Conservation (phyloP, 805 yeast species). For the Ogataea zsoltii region DNA sequence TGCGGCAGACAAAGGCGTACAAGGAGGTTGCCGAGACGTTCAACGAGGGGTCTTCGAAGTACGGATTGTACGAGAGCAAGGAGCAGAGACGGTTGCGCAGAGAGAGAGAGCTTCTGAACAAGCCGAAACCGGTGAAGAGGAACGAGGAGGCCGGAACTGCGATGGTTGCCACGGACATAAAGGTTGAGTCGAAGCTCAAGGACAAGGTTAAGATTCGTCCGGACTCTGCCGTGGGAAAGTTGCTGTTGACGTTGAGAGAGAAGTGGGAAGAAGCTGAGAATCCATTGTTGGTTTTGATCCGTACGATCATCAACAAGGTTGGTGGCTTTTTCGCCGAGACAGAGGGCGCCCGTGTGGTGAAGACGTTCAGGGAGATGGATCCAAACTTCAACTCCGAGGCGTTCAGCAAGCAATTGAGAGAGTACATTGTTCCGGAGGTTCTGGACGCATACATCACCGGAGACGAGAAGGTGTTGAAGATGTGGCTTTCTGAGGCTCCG, state of each 20-base stretch:
- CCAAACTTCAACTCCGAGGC: conserved; percentile 80
- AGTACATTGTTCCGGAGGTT: conserved; percentile 91
- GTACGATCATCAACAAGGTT: conserved; percentile 78
- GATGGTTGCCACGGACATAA: conserved; percentile 77
- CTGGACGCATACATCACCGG: conserved; percentile 94
- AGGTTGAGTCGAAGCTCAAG: conserved; percentile 53
- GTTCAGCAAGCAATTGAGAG: conserved; percentile 81
- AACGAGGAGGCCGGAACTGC: conserved; percentile 82
- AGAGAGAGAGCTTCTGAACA: conserved; percentile 54
- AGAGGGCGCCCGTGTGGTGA: conserved; percentile 90
- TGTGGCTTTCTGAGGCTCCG: conserved; percentile 97
- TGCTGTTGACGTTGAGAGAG: conserved; percentile 57
- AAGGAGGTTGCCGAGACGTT: conserved; percentile 86
- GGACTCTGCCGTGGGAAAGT: conserved; percentile 68
- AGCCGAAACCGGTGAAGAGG: conserved; percentile 68
- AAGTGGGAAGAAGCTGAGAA: conserved; percentile 94
- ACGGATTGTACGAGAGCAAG: conserved; percentile 89
- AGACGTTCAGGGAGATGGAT: conserved; percentile 84
- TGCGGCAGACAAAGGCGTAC: conserved; percentile 84
- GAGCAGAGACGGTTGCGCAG: conserved; percentile 79
- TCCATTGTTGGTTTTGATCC: conserved; percentile 76
- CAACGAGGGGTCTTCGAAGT: conserved; percentile 88
- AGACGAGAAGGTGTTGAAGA: conserved; percentile 76
- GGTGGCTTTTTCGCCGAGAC: conserved; percentile 94
- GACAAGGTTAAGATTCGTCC: conserved; percentile 65